Base-by-base conservation (phyloP, 2,329 filamentous ascomycete species). In the Fusarium musae region DNA sequence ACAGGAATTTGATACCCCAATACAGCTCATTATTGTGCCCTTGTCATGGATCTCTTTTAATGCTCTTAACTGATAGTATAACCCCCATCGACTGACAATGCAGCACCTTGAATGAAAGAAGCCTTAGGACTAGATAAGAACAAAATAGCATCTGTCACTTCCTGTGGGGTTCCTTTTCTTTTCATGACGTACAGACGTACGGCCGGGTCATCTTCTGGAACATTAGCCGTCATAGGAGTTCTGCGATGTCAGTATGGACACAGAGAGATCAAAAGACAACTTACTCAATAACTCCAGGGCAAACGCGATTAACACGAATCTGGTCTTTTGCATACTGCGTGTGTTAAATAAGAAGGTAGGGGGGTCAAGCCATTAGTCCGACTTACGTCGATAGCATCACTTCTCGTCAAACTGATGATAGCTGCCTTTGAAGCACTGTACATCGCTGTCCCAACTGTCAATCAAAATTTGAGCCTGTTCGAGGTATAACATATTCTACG, bases 381-480 rank as follows among this genome's bases (percentile, higher is more conserved):
- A 75, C 80, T 69, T 59, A 84, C 84, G 72, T 86, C 67, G 3
- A 86, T 83, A n/a, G 85, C 85, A 78, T 86, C 84, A 56, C 81
- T 82, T 65, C 81, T 84, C 7, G 85, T 87, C 78, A 87, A 78
- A 42, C 81, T 82, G 1, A 86, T 81, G 2, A 75, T 63, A 2
- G 84, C 85, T 9, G 84, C 83, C 60, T 86, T 87, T 9, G 82
- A 83, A 3, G 84, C 84, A 62, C 81, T 84, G 64, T 87, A 87
- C 5, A 83, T 82, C 3, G 84, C 72, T 75, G 26, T 6, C 19
- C 6, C 12, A 40, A 7, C 6, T 6, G 11, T 71, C 23, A 73
- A 58, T 21, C 16, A 15, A 26, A 2, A 8, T 5, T 9, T 17
- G 1, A 8, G 1, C 1, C 6, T 17, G 6, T 21, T n/a, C 4